Evolutionary conservation across 2,329 filamentous ascomycete species (phyloP).

Genomic region (Fusarium pseudoanthophilum): DNA sequence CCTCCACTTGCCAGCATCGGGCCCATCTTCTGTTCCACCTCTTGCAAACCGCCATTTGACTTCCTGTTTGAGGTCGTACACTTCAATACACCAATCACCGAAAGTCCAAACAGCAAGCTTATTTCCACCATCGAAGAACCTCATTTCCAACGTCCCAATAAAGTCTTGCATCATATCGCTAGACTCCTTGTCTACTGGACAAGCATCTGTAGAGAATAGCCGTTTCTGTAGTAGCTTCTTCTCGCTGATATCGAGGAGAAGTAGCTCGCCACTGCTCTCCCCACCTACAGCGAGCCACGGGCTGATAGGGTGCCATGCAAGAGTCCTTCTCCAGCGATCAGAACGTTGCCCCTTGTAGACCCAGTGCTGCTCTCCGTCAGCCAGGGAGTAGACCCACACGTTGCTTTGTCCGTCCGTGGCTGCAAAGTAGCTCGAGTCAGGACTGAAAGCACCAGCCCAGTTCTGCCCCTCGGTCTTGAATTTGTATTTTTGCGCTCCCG

Average conservation of each 20-base stretch:
- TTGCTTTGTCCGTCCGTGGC: conserved; percentile 11
- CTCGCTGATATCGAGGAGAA: neutral
- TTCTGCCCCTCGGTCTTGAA: conserved; percentile 19
- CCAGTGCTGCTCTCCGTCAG: neutral
- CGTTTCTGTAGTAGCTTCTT: conserved; percentile 10
- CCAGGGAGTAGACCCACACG: neutral
- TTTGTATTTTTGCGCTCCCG: neutral
- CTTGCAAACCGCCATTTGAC: conserved; percentile 26
- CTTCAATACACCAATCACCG: conserved; percentile 22
- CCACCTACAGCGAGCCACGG: conserved; percentile 17
- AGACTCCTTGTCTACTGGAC: neutral
- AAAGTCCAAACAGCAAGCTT: conserved; percentile 8
- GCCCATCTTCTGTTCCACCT: conserved; percentile 20
- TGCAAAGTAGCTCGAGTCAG: conserved; percentile 6
- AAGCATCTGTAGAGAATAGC: conserved; percentile 1
- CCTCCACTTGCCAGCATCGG: conserved; percentile 10
- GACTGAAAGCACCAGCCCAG: conserved; percentile 16
- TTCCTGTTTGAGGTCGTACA: conserved; percentile 11
- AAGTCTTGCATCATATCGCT: neutral
- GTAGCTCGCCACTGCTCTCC: conserved; percentile 1
- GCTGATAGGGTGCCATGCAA: conserved; percentile 20
- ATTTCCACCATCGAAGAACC: conserved; percentile 16
- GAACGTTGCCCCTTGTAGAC: neutral
- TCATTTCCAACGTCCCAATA: neutral
- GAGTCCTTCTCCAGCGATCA: conserved; percentile 4